These are phyloP conservation scores for Diaporthe ampelina DNA, from an alignment of 2,329 filamentous ascomycete genomes.

Conservation along the genomic window DNA sequence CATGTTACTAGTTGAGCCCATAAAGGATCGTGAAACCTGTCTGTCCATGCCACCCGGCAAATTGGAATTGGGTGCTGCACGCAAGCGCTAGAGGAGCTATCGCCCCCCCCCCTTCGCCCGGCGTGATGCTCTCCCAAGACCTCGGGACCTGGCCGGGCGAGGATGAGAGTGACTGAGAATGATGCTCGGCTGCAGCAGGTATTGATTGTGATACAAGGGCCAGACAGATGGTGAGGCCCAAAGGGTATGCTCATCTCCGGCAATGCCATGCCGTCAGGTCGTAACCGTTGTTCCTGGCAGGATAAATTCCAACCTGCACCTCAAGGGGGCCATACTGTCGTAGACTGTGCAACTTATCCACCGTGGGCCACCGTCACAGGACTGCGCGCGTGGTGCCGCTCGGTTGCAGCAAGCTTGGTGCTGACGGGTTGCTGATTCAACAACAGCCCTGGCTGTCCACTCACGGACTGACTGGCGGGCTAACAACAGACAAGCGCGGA, in stretches of 20 bases:
- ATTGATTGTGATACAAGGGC: background rate
- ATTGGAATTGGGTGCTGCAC: background rate
- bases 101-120: too few relatives aligned
- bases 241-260: slow-evolving; percentile 25
- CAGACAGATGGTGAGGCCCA: background rate
- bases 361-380: background rate
- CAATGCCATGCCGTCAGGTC: background rate
- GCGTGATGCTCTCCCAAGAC: background rate
- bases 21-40: background rate
- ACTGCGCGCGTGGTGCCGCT: background rate
- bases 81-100: background rate
- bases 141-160: background rate
- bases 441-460: background rate
- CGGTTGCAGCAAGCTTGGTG: background rate
- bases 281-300: background rate
- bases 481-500: slow-evolving; percentile 1
- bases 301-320: background rate
- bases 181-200: background rate
- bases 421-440: slow-evolving; percentile 21
- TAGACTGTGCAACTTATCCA: background rate
- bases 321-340: background rate
- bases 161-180: background rate
- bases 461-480: background rate
- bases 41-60: background rate
- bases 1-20: background rate